phyloP scores from a whole-genome alignment of 2,329 filamentous ascomycete species.

The Apiospora aurea region DNA sequence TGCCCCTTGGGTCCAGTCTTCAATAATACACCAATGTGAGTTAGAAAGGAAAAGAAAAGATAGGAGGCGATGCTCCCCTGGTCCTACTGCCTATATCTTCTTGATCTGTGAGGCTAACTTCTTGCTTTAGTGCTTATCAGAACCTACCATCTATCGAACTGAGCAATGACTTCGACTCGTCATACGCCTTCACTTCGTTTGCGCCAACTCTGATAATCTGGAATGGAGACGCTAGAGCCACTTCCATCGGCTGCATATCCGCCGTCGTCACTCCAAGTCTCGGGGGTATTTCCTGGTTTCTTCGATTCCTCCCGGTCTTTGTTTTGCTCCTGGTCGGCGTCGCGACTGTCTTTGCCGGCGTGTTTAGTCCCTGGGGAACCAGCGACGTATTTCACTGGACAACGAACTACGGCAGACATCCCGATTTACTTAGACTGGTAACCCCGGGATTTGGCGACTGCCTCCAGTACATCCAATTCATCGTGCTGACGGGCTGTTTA shows the following conservation, averaged over 20 bases:
- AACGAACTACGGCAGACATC: slow-evolving; percentile 96
- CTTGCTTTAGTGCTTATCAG: slow-evolving; percentile 23
- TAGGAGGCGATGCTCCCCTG: neutral
- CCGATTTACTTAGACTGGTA: slow-evolving; percentile 87
- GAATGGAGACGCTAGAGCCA: slow-evolving; percentile 71
- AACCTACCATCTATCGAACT: slow-evolving; percentile 76
- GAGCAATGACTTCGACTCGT: slow-evolving; percentile 76
- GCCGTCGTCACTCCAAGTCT: slow-evolving; percentile 86
- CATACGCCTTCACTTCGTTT: slow-evolving; percentile 87
- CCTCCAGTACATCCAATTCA: slow-evolving; percentile 94
- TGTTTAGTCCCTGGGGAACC: slow-evolving; percentile 94
- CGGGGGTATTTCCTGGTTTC: slow-evolving; percentile 70
- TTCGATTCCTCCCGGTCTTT: slow-evolving; percentile 79
- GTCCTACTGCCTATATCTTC: slow-evolving; percentile 20
- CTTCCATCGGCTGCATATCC: slow-evolving; percentile 79
- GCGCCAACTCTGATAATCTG: slow-evolving; percentile 75
- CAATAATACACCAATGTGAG: slow-evolving; percentile 51
- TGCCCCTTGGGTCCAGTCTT: slow-evolving; percentile 84
- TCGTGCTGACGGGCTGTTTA: slow-evolving; percentile 85
- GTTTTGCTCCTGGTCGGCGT: slow-evolving; percentile 81
- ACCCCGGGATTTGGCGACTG: slow-evolving; percentile 97
- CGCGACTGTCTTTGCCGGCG: slow-evolving; percentile 83
- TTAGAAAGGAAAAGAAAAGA: slow-evolving; percentile 25
- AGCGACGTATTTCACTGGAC: slow-evolving; percentile 92
- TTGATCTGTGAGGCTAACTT: slow-evolving; percentile 2